Evolutionary conservation across 768 basidiomycete species (phyloP), one percentile per base, ranked within the genome.

Genomic region (Crucibulum laeve): DNA sequence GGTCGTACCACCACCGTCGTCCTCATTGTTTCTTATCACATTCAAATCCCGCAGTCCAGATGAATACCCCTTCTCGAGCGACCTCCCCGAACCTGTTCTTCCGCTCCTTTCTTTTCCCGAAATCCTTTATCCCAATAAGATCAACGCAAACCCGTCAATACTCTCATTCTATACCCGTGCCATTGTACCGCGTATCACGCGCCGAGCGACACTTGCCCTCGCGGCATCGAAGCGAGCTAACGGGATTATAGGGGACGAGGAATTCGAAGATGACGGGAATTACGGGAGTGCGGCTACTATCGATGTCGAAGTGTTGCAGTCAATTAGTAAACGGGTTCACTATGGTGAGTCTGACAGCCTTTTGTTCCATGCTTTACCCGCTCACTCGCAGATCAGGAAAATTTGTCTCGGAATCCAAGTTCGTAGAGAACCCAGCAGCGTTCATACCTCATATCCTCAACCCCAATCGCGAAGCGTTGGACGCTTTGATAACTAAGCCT

Each of bases 371-470:
- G 33, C 14, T 35, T 36, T 34, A 38, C 17, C 14, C 37, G 35
- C 7, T 44, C 26, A 43, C 28, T 21, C 13, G 17, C 15, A 19
- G n/a, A 15, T 6, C 58, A 99, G 95, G 96, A 45, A 98, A 97
- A 74, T 99, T 99, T 61, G 96, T 99, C 4, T 92, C 94, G 4
- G 96, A 99, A 66, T 89, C 90, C 21, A 99, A 99, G 61, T 99
- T 99, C 70, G 60, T 75, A n/a, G 76, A 80, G 23, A 71, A 89
- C 48, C 95, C 96, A 15, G 71, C 84, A 25, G 81, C 83, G 7
- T 99, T 97, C 64, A 77, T 99, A 44, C 93, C 94, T 0, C 92
- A 94, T 64, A 99, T 99, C 56, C 76, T 76, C 26, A 76, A 75
- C 2, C 83, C 84, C 6, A 87, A 98, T 61, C 79, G 80, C 14